phyloP scores from a whole-genome alignment of 768 basidiomycete genomes.

The Paxillus rubicundulus region DNA sequence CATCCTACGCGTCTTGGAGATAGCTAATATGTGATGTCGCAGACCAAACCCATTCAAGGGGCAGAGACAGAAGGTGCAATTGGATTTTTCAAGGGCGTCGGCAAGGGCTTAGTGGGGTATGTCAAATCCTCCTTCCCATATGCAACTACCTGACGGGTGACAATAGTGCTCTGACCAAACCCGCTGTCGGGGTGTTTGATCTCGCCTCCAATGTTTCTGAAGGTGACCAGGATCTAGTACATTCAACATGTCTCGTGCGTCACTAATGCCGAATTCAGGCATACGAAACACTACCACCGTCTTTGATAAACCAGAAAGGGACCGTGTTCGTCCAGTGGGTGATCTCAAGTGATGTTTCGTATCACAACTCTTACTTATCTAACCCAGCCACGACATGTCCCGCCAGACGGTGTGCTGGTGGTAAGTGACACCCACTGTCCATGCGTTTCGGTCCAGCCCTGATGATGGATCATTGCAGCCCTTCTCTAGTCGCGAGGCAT shows the following conservation, averaged over 20 bases:
- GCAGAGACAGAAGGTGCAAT: slow-evolving; percentile 91
- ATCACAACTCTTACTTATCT: slow-evolving; percentile 2
- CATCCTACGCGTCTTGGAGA: slow-evolving; percentile 1
- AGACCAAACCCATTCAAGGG: slow-evolving; percentile 98
- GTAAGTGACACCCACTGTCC: slow-evolving; percentile 44
- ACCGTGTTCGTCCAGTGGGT: slow-evolving; percentile 77
- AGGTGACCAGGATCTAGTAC: slow-evolving; percentile 42
- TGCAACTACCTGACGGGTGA: not conserved
- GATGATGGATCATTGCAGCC: slow-evolving; percentile 48
- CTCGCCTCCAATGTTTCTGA: slow-evolving; percentile 93
- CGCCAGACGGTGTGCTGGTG: slow-evolving; percentile 82
- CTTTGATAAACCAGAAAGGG: slow-evolving; percentile 88
- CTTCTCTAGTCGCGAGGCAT: slow-evolving; percentile 84
- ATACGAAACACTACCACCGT: slow-evolving; percentile 99
- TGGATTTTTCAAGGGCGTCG: slow-evolving; percentile 97
- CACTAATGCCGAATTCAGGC: slow-evolving; percentile 44
- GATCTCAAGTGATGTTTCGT: not conserved
- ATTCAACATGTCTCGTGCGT: not conserved
- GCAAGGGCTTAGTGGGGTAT: slow-evolving; percentile 94
- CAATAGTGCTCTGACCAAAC: slow-evolving; percentile 86
- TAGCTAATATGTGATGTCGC: slow-evolving; percentile 6
- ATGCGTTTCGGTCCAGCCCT: not conserved
- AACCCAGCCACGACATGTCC: slow-evolving; percentile 74
- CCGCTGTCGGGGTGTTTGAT: slow-evolving; percentile 95
- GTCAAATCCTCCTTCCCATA: not conserved